Conservation (phyloP, 2,329 filamentous ascomycete genomes). For the Alternaria brassicae region DNA sequence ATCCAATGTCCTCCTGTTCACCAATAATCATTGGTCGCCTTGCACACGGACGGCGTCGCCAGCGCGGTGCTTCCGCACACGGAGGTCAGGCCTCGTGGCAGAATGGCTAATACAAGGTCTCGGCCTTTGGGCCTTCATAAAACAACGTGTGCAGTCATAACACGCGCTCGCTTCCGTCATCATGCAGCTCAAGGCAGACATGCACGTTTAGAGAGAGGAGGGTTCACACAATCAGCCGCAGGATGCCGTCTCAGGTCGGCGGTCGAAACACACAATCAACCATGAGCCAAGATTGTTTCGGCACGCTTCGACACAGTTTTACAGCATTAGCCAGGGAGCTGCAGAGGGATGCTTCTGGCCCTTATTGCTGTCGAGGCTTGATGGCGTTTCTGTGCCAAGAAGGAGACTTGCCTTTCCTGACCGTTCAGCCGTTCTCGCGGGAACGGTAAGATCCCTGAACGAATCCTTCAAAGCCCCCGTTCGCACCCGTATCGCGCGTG, state of each 20-base stretch:
- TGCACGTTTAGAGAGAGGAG: conserved; percentile 10
- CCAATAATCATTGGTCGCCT: conserved; percentile 26
- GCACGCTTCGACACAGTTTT: conserved; percentile 2
- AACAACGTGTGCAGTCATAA: conserved; percentile 24
- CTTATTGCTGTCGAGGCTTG: conserved; percentile 7
- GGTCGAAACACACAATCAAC: conserved; percentile 27
- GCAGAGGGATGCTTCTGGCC: conserved; percentile 6
- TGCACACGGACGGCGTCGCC: conserved; percentile 19
- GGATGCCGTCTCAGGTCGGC: conserved; percentile 15
- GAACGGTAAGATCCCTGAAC: conserved; percentile 20
- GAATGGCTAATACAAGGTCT: conserved; percentile 24
- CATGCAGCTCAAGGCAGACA: conserved; percentile 37
- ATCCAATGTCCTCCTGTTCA: conserved; percentile 19
- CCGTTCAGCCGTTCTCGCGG: conserved; percentile 15
- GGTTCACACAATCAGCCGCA: conserved; percentile 20
- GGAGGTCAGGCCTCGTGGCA: conserved; percentile 36
- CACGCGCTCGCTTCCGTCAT: conserved; percentile 26
- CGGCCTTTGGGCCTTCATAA: conserved; percentile 25
- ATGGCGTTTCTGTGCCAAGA: conserved; percentile 15
- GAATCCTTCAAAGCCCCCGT: conserved; percentile 16
- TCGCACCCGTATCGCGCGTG: conserved; percentile 8
- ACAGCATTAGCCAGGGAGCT: not conserved
- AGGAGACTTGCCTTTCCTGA: conserved; percentile 9
- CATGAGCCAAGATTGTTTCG: conserved; percentile 3
- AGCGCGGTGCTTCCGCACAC: conserved; percentile 17